Evolutionary conservation across 495 filamentous ascomycete species (phyloP).

Genomic region (Trichoderma parareesei): DNA sequence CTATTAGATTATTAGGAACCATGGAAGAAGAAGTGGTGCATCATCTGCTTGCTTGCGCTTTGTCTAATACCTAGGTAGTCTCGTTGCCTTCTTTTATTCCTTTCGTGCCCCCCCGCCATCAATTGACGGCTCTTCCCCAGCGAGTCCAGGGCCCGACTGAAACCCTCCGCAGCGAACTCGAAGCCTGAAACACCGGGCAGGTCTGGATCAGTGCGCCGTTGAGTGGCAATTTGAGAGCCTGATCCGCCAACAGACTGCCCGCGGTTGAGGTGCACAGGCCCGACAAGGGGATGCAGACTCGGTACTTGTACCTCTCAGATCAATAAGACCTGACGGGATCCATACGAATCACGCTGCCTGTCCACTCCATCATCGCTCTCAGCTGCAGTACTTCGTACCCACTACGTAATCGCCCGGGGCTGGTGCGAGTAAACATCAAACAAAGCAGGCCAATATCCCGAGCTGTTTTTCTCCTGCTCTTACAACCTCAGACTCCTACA

Average conservation of each 20-base stretch:
- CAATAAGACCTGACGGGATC: not conserved
- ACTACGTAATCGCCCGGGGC: not conserved
- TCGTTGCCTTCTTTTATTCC: no score
- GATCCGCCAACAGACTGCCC: not conserved
- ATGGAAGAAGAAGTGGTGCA: not conserved
- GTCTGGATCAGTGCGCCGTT: not conserved
- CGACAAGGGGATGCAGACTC: not conserved
- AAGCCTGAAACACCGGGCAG: not conserved
- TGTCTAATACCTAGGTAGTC: no score
- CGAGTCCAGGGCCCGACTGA: not conserved
- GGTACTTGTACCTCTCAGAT: not conserved
- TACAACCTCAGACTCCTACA: not conserved
- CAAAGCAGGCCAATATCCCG: not conserved
- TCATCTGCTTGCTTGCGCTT: not conserved
- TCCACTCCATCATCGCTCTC: no score
- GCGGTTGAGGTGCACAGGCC: not conserved
- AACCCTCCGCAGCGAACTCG: not conserved
- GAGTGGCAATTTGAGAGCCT: not conserved
- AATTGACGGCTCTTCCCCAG: not conserved
- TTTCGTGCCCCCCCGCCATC: no score
- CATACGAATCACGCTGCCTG: not conserved
- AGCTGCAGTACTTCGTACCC: not conserved
- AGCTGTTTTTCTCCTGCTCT: not conserved
- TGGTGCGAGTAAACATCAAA: not conserved
- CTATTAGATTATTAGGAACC: not conserved